phyloP scores from a whole-genome alignment of 2,329 filamentous ascomycete species.

The Aspergillus udagawae region DNA sequence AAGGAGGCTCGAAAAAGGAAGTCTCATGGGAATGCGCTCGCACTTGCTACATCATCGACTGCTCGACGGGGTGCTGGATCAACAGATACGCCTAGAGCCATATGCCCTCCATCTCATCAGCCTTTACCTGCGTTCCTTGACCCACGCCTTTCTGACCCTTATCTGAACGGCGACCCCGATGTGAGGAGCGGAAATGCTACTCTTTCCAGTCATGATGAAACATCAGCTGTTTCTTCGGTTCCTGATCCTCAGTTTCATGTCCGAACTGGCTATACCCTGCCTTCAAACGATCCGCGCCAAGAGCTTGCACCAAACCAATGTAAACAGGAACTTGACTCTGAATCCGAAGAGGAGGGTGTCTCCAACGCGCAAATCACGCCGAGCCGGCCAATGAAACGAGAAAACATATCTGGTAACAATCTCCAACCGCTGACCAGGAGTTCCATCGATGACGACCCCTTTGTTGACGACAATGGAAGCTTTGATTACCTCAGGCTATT shows the following conservation, averaged over 20 bases:
- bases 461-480: slow-evolving; percentile 14
- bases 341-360: slow-evolving; percentile 13
- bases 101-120: not conserved
- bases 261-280: slow-evolving; percentile 1
- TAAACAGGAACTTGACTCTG: slow-evolving; percentile 15
- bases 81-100: not conserved
- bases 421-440: not conserved
- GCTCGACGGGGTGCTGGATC: slow-evolving; percentile 2
- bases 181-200: not conserved
- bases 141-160: slow-evolving; percentile 23
- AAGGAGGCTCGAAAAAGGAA: slow-evolving; percentile 66
- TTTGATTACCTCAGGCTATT: slow-evolving; percentile 15
- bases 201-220: slow-evolving; percentile 4
- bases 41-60: slow-evolving; percentile 1
- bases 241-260: not conserved
- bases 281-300: slow-evolving; percentile 1
- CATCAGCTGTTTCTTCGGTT: slow-evolving; percentile 1
- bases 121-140: slow-evolving; percentile 23
- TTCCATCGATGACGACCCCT: slow-evolving; percentile 15
- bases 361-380: slow-evolving; percentile 10
- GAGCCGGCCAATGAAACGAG: slow-evolving; percentile 6
- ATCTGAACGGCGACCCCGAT: slow-evolving; percentile 4
- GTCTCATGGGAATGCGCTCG: slow-evolving; percentile 12
- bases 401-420: slow-evolving; percentile 1
- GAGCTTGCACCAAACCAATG: slow-evolving; percentile 1